Evolutionary conservation across 2,329 filamentous ascomycete species (phyloP).

Genomic region (Byssochlamys sp.): DNA sequence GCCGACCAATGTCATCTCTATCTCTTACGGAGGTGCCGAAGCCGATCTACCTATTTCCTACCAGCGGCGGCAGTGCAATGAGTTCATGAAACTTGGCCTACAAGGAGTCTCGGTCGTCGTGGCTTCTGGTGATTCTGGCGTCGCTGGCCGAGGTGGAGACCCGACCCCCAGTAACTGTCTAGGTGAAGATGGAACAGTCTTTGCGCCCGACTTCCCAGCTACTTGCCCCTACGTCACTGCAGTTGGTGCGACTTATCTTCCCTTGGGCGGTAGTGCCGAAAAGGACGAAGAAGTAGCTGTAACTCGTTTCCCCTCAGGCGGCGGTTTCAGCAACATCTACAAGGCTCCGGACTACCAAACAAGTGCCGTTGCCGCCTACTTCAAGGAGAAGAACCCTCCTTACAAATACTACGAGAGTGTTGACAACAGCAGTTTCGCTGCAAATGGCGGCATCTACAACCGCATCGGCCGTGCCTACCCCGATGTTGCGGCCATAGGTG

Average conservation of each 20-base stretch:
- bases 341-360: constrained; percentile 30
- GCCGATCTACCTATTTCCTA: constrained; percentile 25
- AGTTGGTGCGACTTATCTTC: constrained; percentile 32
- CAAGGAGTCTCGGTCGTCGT: constrained; percentile 40
- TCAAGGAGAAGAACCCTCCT: constrained; percentile 13
- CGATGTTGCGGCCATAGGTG: constrained; percentile 29
- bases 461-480: constrained; percentile 26
- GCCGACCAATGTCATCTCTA: constrained; percentile 26
- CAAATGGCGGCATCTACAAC: constrained; percentile 23
- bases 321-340: constrained; percentile 37
- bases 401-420: constrained; percentile 24
- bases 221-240: constrained; percentile 27
- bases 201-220: constrained; percentile 30
- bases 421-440: constrained; percentile 22
- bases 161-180: constrained; percentile 24
- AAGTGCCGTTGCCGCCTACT: constrained; percentile 27
- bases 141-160: constrained; percentile 22
- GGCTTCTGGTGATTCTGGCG: constrained; percentile 40
- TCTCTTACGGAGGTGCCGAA: constrained; percentile 27
- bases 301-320: constrained; percentile 30
- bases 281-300: constrained; percentile 28
- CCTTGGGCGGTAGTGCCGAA: constrained; percentile 15
- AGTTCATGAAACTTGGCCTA: constrained; percentile 43
- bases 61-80: constrained; percentile 31
- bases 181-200: constrained; percentile 23